Evolutionary conservation across 768 basidiomycete genomes (phyloP).

Genomic region (Mycena sanguinolenta): DNA sequence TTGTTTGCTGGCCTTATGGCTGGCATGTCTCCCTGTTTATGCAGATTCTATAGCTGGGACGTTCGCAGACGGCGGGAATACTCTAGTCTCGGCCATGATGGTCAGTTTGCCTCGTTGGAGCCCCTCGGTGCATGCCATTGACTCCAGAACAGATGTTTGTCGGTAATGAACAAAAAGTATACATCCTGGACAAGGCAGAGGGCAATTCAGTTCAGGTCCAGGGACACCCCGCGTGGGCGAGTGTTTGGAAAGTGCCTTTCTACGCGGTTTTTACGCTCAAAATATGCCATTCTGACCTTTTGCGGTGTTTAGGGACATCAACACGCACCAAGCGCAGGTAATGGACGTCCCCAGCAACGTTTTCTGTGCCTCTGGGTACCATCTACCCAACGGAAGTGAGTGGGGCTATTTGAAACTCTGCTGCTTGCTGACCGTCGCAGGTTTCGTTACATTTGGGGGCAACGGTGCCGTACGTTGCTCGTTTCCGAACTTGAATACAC

Average conservation of each 20-base stretch:
- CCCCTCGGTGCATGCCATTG: background rate
- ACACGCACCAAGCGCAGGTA: conserved; percentile 64
- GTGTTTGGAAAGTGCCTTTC: conserved; percentile 74
- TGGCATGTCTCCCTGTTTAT: conserved; percentile 52
- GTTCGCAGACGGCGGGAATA: conserved; percentile 61
- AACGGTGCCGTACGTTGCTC: conserved; percentile 49
- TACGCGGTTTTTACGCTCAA: background rate
- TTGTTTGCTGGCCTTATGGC: conserved; percentile 59
- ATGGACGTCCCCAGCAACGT: conserved; percentile 83
- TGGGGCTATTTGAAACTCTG: background rate
- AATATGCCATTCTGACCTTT: background rate
- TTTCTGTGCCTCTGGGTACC: conserved; percentile 88
- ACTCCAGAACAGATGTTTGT: conserved; percentile 76
- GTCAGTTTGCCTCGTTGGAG: conserved; percentile 45
- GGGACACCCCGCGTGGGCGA: conserved; percentile 81
- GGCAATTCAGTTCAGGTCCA: conserved; percentile 72
- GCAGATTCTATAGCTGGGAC: conserved; percentile 58
- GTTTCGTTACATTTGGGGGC: conserved; percentile 81
- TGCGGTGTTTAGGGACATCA: conserved; percentile 48
- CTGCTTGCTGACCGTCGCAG: background rate
- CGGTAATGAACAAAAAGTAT: conserved; percentile 84
- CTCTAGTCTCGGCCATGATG: conserved; percentile 68
- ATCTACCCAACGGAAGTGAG: conserved; percentile 62
- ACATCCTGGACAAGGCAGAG: conserved; percentile 93
- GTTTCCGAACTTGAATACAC: too few relatives aligned